Conservation (phyloP, 345 rosid species). For the Cochlearia excelsa region DNA sequence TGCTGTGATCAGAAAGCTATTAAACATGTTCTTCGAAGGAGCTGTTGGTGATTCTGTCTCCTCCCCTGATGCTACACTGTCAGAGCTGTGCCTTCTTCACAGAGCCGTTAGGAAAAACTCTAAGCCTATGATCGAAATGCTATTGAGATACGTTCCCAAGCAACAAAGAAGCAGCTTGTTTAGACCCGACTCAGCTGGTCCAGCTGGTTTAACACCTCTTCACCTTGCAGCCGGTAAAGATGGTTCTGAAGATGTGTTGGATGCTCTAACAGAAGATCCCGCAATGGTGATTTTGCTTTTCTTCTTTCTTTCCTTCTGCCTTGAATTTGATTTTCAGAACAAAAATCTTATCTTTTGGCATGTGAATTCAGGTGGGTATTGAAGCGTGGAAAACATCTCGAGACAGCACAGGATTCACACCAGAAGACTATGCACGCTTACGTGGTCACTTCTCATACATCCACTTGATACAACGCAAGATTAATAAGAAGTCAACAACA, state of each 20-base stretch:
- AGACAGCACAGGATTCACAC: conserved; percentile 88
- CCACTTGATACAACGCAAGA: conserved; percentile 84
- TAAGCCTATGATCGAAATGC: conserved; percentile 71
- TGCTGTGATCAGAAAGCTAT: conserved; percentile 80
- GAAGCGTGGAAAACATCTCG: conserved; percentile 85
- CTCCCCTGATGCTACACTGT: conserved; percentile 47
- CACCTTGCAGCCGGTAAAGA: conserved; percentile 99
- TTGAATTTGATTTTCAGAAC: conserved; percentile 10
- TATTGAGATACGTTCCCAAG: conserved; percentile 62
- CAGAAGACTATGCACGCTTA: conserved; percentile 93
- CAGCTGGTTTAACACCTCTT: conserved; percentile 96
- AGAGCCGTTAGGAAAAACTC: conserved; percentile 92
- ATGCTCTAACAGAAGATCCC: conserved; percentile 83
- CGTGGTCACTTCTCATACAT: conserved; percentile 97
- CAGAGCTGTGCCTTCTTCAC: conserved; percentile 87
- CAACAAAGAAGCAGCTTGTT: conserved; percentile 44
- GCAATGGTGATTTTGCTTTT: conserved; percentile 55
- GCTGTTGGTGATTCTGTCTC: conserved; percentile 53
- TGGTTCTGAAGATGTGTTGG: conserved; percentile 84
- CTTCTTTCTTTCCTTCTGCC: conserved; percentile 6
- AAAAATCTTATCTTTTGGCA: conserved; percentile 1
- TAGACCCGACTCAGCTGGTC: conserved; percentile 84
- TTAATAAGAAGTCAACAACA: conserved; percentile 45
- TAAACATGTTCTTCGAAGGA: conserved; percentile 67
- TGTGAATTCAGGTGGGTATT: conserved; percentile 66